phyloP scores from a whole-genome alignment of 345 rosid genomes.

The Dovyalis caffra region DNA sequence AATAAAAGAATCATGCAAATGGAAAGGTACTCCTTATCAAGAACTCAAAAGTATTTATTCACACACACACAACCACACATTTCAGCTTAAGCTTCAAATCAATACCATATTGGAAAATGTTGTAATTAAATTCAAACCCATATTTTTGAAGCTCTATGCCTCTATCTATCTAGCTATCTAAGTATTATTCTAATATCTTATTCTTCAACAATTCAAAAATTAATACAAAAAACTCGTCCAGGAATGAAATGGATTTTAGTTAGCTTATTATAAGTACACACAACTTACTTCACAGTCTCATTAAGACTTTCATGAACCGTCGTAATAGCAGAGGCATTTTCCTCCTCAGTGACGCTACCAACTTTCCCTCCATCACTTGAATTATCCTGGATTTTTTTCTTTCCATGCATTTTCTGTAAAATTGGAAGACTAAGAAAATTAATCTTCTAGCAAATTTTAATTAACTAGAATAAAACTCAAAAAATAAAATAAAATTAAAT shows the following conservation, averaged over 20 bases:
- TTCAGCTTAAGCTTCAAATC: not conserved
- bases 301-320: conserved; percentile 7
- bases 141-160: not conserved
- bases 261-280: no score
- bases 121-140: not conserved
- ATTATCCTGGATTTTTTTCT: conserved; percentile 10
- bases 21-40: not conserved
- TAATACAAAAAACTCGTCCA: not conserved
- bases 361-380: conserved; percentile 15
- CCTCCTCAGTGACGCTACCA: not conserved
- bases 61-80: no score
- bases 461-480: not conserved
- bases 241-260: not conserved
- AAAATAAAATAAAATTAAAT: not conserved
- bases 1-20: not conserved
- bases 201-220: not conserved
- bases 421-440: not conserved
- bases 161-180: not conserved
- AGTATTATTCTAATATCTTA: not conserved
- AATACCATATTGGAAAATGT: not conserved
- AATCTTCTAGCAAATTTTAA: not conserved
- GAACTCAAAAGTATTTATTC: no score
- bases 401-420: conserved; percentile 43
- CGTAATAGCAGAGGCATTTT: conserved; percentile 6
- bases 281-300: conserved; percentile 22